phyloP scores from a whole-genome alignment of 169 alveolate genomes.

The Plasmodium coatneyi region DNA sequence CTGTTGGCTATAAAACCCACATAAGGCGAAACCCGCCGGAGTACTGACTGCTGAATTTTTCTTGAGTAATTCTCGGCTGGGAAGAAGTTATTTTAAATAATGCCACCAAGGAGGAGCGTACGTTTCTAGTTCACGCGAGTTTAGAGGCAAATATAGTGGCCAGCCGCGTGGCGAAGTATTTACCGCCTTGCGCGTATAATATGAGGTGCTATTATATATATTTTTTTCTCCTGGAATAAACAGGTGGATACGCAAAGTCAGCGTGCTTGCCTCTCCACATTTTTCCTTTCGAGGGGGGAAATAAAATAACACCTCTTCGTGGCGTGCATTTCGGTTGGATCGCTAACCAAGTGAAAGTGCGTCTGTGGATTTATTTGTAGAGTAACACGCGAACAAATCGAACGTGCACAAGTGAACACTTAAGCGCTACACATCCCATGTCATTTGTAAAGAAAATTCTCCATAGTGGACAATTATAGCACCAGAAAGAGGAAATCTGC shows the following conservation, averaged over 20 bases:
- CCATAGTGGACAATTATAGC: not conserved
- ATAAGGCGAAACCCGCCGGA: not conserved
- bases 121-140: not conserved
- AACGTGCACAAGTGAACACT: not conserved
- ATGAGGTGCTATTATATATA: not conserved
- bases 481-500: not conserved
- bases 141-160: not conserved
- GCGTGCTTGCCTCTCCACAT: not conserved
- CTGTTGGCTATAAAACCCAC: not conserved
- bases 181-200: not conserved
- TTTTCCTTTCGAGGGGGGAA: not conserved
- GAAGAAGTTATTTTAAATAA: not conserved
- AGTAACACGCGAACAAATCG: not conserved
- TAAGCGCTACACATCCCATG: not conserved
- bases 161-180: not conserved
- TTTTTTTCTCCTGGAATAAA: not conserved
- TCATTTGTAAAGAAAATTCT: not conserved
- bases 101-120: not conserved
- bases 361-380: not conserved
- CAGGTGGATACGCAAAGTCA: not conserved
- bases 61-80: not conserved
- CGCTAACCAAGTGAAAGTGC: not conserved
- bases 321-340: not conserved
- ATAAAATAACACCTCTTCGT: not conserved
- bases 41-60: not conserved